A percentile compares a stretch with the other conserved stretches of the same genome.
These are phyloP conservation scores for Yarrowia hollandica DNA, from an alignment of 805 yeast species.

Conservation along the genomic window DNA sequence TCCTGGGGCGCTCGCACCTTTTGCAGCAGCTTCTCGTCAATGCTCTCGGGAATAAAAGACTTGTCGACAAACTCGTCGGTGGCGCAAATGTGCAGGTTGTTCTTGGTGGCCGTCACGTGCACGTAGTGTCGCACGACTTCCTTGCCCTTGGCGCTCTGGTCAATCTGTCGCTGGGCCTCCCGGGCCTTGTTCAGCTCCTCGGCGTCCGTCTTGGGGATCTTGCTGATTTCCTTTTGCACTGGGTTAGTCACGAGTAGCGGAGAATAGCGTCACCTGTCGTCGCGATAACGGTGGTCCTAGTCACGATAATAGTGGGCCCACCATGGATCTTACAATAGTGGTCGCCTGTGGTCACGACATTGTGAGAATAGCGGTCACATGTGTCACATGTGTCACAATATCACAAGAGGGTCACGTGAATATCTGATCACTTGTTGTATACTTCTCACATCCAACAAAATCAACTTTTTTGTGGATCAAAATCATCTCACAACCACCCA, in stretches of 20 bases:
- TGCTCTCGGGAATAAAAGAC: constrained; percentile 9
- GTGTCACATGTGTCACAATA: too few species aligned
- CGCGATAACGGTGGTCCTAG: too few species aligned
- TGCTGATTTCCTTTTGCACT: constrained; percentile 25
- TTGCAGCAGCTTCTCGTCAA: constrained; percentile 39
- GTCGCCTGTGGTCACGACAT: background rate
- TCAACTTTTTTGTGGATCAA: too few species aligned
- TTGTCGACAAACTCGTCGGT: constrained; percentile 28
- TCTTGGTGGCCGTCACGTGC: constrained; percentile 19
- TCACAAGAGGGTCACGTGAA: too few species aligned
- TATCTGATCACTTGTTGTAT: too few species aligned
- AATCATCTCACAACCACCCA: too few species aligned
- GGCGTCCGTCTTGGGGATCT: constrained; percentile 26
- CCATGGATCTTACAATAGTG: too few species aligned
- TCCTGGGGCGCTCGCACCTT: constrained; percentile 78
- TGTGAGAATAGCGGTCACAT: background rate
- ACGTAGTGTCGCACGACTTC: constrained; percentile 25
- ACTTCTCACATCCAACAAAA: too few species aligned
- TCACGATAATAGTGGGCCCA: too few species aligned
- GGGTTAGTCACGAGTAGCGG: constrained; percentile 6
- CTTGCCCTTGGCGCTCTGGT: constrained; percentile 27
- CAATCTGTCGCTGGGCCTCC: constrained; percentile 14
- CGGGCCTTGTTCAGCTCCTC: constrained; percentile 21
- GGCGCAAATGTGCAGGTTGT: constrained; percentile 19
- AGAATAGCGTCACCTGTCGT: too few species aligned